Conservation (phyloP, 306 rosid species). For the Canavalia ensiformis region DNA sequence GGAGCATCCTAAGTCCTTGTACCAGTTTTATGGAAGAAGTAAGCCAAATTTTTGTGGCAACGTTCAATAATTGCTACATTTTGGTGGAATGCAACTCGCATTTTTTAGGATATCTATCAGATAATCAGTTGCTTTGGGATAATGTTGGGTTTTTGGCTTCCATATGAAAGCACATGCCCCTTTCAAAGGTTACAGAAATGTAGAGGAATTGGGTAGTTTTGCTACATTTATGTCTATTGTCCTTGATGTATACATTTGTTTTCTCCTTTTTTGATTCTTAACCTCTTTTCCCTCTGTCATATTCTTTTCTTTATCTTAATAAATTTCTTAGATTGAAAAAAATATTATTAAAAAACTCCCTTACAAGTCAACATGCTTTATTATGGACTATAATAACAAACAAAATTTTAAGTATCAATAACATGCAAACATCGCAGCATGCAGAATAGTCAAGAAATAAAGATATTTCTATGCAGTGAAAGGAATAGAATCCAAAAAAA, state of each 20-base stretch:
- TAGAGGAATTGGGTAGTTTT: too few species aligned
- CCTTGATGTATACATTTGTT: background rate
- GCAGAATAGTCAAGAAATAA: background rate
- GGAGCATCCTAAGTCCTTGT: background rate
- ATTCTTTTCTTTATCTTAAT: background rate
- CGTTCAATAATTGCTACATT: background rate
- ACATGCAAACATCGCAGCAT: background rate
- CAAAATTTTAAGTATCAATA: background rate
- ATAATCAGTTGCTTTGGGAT: background rate
- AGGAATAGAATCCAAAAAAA: slow-evolving; percentile 24
- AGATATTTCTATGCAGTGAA: slow-evolving; percentile 18
- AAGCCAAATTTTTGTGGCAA: background rate
- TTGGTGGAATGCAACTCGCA: background rate
- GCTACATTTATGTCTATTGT: too few species aligned
- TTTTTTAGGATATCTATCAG: background rate
- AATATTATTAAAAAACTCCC: slow-evolving; percentile 25
- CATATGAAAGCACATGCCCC: background rate
- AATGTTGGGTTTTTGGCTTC: background rate
- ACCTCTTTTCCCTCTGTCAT: background rate
- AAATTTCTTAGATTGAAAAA: background rate
- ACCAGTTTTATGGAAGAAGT: background rate
- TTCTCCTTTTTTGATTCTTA: background rate
- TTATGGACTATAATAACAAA: background rate
- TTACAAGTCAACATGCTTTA: background rate
- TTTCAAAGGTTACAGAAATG: too few species aligned